Evolutionary conservation across 805 yeast genomes (phyloP), one percentile per base, ranked within the genome.

Genomic region (Saccharomycopsis amapae): DNA sequence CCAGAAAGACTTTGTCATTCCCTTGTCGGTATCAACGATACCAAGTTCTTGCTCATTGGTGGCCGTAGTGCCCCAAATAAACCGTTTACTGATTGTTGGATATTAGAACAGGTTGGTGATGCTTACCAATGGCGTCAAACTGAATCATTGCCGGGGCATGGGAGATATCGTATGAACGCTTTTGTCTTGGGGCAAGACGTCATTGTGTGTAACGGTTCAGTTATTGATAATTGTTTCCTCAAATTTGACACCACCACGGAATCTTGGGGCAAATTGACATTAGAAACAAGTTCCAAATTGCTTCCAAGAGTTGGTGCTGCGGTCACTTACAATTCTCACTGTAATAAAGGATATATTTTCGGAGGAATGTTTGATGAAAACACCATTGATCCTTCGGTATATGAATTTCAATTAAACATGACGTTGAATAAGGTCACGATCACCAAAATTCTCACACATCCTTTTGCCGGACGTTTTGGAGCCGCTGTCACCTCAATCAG

Each of bases 51-150:
- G 1, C 50, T 81, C 3, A 62, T 76, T 28, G 94, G 93, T 2
- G 95, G 95, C 3, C 69, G 94, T 50, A 62, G 71, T 2, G 69
- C 77, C 1, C 94, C 95, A 0, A 70, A 72, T 2, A 58, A 60
- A 7, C 62, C 67, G 0, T 57, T 75, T 20, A 25, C 54, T 4
- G 81, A 76, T 40, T 56, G 64, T 25, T 76, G 78, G 77, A 42
- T 59, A 3, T 56, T 70, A 4, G 33, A 48, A 0, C 20, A 46
- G 24, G 17, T 4, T 4, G 24, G 38, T 31, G 53, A 48, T 12
- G 44, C 19, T 5, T 34, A 52, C 12, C 30, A 42, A 3, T 81
- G 87, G 87, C 42, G 36, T 1, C 45, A 56, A 37, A 50, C 63
- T 1, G 57, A 58, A 0, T 56, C 62, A 5, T 51, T 81, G 28